These are phyloP conservation scores for Borovskyia barvae DNA, from an alignment of 208 protist genomes.

Conservation along the genomic window DNA sequence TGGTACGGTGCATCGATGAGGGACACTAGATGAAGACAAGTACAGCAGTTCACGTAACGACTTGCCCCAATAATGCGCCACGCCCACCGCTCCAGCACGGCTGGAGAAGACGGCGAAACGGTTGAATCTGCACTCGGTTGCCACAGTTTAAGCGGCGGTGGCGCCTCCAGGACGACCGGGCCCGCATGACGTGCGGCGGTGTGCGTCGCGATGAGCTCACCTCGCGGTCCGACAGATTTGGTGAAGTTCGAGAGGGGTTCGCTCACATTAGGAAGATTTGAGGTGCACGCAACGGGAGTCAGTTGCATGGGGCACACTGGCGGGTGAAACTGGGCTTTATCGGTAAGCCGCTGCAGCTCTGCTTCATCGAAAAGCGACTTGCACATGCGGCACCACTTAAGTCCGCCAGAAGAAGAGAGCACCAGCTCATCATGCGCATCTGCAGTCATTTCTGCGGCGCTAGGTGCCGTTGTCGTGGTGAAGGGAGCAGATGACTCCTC, in stretches of 20 bases:
- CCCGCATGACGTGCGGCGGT: constrained; percentile 24
- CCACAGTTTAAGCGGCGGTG: constrained; percentile 7
- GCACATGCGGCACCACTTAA: constrained; percentile 74
- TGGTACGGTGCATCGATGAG: constrained; percentile 49
- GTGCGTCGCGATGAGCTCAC: constrained; percentile 61
- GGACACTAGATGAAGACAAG: constrained; percentile 45
- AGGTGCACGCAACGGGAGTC: no score
- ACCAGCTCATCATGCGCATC: neutral
- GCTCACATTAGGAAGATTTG: no score
- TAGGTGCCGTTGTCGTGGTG: neutral
- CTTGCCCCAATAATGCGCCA: constrained; percentile 66
- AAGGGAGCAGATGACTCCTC: neutral
- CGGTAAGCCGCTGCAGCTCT: constrained; percentile 31
- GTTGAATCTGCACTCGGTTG: neutral
- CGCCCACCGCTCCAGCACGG: constrained; percentile 61
- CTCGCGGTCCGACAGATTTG: constrained; percentile 44
- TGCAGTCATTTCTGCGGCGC: neutral
- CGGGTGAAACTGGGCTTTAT: neutral
- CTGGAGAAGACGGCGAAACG: constrained; percentile 15
- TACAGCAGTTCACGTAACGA: constrained; percentile 44
- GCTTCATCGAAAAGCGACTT: constrained; percentile 46
- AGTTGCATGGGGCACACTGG: no score
- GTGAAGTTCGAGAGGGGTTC: no score
- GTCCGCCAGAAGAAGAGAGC: constrained; percentile 9
- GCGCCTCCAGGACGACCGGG: constrained; percentile 17